phyloP scores from a whole-genome alignment of 2,329 filamentous ascomycete genomes.

The Cladophialophora psammophila region DNA sequence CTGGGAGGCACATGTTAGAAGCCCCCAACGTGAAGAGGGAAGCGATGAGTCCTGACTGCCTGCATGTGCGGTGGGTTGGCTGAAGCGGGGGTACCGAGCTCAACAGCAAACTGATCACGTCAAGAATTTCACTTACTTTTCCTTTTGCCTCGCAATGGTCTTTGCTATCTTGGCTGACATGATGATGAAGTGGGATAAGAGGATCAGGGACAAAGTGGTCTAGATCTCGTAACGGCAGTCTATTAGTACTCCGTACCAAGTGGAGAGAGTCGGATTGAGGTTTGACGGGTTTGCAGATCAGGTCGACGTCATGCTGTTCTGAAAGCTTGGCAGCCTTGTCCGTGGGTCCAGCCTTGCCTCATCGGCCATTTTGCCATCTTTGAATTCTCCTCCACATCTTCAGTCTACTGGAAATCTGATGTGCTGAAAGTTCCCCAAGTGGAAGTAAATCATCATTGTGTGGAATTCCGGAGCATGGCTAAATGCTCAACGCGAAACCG shows the following conservation, averaged over 20 bases:
- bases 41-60: not conserved
- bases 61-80: not conserved
- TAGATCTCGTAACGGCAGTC: not conserved
- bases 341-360: constrained; percentile 9
- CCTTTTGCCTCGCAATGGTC: constrained; percentile 76
- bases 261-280: not conserved
- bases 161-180: constrained; percentile 69
- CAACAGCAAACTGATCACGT: not conserved
- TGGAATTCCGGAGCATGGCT: constrained; percentile 17
- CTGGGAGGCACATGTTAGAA: constrained; percentile 51
- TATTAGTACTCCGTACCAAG: not conserved
- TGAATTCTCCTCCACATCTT: not conserved
- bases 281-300: not conserved
- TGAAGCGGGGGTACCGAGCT: not conserved
- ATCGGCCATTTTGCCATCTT: not conserved
- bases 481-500: constrained; percentile 7
- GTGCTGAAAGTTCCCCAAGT: not conserved
- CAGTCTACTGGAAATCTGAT: not conserved
- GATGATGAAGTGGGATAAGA: not conserved
- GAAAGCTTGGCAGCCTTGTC: constrained; percentile 6
- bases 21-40: constrained; percentile 4
- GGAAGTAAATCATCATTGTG: constrained; percentile 15
- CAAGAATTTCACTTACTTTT: constrained; percentile 63
- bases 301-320: constrained; percentile 7
- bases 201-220: not conserved